These are phyloP conservation scores for Zygnema cylindricum DNA, from an alignment of 139 green algal species.

Conservation along the genomic window DNA sequence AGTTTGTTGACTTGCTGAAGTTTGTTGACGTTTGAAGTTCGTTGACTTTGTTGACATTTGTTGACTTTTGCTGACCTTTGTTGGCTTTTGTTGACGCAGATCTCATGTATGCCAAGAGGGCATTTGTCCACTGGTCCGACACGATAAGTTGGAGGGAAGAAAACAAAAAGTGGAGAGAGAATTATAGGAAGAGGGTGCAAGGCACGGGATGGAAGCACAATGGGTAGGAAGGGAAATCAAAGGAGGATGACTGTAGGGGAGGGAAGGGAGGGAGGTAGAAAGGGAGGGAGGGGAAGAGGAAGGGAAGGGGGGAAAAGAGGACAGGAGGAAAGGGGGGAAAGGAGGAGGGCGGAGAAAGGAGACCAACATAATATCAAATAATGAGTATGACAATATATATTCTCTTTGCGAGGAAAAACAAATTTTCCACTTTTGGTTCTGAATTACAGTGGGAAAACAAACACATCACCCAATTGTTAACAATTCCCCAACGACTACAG, in stretches of 20 bases:
- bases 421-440: no score
- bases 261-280: neutral
- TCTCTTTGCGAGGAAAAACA: neutral
- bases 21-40: no score
- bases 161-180: no score
- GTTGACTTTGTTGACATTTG: no score
- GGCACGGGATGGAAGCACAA: neutral
- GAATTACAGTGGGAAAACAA: constrained; percentile 2
- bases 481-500: neutral
- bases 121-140: no score
- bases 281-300: neutral
- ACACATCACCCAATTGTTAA: neutral
- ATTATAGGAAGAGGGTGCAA: neutral
- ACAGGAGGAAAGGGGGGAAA: neutral
- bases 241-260: no score
- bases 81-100: no score
- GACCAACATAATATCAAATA: neutral
- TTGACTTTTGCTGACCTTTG: no score
- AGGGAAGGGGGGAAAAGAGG: neutral
- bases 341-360: neutral
- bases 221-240: no score
- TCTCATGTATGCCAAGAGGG: no score
- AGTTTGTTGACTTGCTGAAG: no score
- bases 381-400: neutral
- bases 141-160: no score